Conservation (phyloP, 2,329 filamentous ascomycete genomes). For the Botrytis cinerea region DNA sequence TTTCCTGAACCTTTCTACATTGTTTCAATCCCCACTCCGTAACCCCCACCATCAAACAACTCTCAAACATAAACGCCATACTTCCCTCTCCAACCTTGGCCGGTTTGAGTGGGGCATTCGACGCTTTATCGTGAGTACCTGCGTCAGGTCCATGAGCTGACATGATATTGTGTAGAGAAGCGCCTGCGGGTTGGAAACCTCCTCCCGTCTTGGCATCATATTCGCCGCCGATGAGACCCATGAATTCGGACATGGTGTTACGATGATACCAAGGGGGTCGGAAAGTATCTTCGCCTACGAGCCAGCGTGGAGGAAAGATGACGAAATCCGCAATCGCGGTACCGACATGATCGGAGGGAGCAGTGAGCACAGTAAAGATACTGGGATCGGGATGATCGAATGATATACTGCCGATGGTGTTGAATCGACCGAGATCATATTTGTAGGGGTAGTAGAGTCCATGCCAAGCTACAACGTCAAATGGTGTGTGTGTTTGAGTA, state of each 20-base stretch:
- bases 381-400: slow-evolving; percentile 78
- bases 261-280: slow-evolving; percentile 65
- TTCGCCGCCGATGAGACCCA: slow-evolving; percentile 62
- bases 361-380: slow-evolving; percentile 71
- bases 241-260: slow-evolving; percentile 66
- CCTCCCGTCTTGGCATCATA: slow-evolving; percentile 60
- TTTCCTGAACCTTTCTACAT: slow-evolving; percentile 67
- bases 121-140: slow-evolving; percentile 56
- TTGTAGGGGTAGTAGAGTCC: slow-evolving; percentile 81
- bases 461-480: slow-evolving; percentile 80
- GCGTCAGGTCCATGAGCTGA: slow-evolving; percentile 61
- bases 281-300: slow-evolving; percentile 61
- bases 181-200: slow-evolving; percentile 62
- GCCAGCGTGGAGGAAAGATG: slow-evolving; percentile 65
- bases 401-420: slow-evolving; percentile 70
- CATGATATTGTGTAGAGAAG: slow-evolving; percentile 64
- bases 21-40: slow-evolving; percentile 72
- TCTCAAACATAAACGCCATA: slow-evolving; percentile 67
- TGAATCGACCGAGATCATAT: slow-evolving; percentile 78
- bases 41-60: slow-evolving; percentile 68
- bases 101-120: slow-evolving; percentile 54
- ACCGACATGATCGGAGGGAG: slow-evolving; percentile 54
- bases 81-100: slow-evolving; percentile 59
- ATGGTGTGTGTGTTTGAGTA: slow-evolving; percentile 69
- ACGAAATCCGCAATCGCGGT: slow-evolving; percentile 65